phyloP scores from a whole-genome alignment of 768 basidiomycete species.

The Suillus weaverae region DNA sequence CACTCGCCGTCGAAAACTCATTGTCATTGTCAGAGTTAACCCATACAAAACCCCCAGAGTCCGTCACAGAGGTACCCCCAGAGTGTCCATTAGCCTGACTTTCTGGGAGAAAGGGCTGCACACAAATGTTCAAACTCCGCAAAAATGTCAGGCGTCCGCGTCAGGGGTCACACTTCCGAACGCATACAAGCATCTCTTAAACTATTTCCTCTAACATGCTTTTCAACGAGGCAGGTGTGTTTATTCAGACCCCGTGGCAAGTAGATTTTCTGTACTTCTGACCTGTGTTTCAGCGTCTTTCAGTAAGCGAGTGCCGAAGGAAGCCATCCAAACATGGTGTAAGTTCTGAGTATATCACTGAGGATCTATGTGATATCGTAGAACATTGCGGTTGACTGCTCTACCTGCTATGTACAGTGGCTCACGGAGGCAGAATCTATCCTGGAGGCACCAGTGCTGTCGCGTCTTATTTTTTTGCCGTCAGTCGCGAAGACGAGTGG shows the following conservation, averaged over 20 bases:
- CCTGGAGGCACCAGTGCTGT: constrained; percentile 11
- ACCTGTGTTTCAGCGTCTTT: constrained; percentile 25
- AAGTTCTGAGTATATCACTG: constrained; percentile 2
- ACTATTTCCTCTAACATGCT: neutral
- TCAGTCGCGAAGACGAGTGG: constrained; percentile 28
- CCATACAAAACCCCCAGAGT: too few relatives aligned
- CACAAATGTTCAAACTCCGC: too few relatives aligned
- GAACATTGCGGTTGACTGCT: neutral
- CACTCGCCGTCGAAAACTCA: too few relatives aligned
- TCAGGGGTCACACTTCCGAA: too few relatives aligned
- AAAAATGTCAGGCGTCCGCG: too few relatives aligned
- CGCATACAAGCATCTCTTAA: neutral
- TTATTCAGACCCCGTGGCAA: neutral
- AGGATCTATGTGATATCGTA: neutral
- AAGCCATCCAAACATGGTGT: constrained; percentile 26
- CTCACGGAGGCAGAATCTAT: constrained; percentile 25
- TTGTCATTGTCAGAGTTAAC: constrained; percentile 18
- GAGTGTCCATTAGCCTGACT: too few relatives aligned
- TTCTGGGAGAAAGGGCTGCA: too few relatives aligned
- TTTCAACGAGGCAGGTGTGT: constrained; percentile 1
- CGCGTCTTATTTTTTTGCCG: constrained; percentile 33
- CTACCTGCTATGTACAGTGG: constrained; percentile 15
- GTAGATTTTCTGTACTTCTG: neutral
- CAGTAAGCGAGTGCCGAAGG: constrained; percentile 24
- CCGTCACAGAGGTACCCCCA: too few relatives aligned